These are phyloP conservation scores for Linum lewisii DNA, from an alignment of 345 rosid species.

Conservation along the genomic window DNA sequence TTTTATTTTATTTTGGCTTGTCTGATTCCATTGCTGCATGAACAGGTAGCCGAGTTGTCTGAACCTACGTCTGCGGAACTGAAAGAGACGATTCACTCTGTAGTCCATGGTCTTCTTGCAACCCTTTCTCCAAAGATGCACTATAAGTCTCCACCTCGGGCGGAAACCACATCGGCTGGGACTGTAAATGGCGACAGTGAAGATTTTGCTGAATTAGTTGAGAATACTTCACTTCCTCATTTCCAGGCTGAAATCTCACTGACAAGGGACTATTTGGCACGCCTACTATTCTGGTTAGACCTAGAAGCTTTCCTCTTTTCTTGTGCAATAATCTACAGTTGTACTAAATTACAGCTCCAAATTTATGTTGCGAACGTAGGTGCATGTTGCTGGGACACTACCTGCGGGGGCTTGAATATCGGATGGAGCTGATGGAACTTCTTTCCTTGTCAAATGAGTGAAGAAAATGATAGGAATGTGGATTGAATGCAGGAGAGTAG, in stretches of 20 bases:
- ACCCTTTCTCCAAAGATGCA: slow-evolving; percentile 88
- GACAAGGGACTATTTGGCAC: slow-evolving; percentile 85
- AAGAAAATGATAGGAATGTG: slow-evolving; percentile 22
- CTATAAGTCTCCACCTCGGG: slow-evolving; percentile 50
- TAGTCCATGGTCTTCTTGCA: slow-evolving; percentile 89
- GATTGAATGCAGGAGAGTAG: neutral
- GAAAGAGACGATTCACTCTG: slow-evolving; percentile 67
- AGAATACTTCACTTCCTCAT: slow-evolving; percentile 74
- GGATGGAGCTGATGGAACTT: slow-evolving; percentile 74
- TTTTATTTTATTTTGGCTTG: neutral
- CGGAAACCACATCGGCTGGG: slow-evolving; percentile 42
- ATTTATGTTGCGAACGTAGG: slow-evolving; percentile 28
- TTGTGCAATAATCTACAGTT: neutral
- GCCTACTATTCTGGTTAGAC: slow-evolving; percentile 87
- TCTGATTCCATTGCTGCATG: slow-evolving; percentile 11
- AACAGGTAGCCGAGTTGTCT: slow-evolving; percentile 88
- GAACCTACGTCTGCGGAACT: slow-evolving; percentile 75
- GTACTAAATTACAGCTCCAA: neutral
- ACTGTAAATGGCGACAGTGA: slow-evolving; percentile 37
- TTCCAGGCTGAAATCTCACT: slow-evolving; percentile 76
- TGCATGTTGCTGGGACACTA: slow-evolving; percentile 92
- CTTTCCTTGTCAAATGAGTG: slow-evolving; percentile 38
- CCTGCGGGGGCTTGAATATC: slow-evolving; percentile 80
- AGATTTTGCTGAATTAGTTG: slow-evolving; percentile 70
- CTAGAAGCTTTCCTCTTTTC: slow-evolving; percentile 4